A percentile compares a stretch with the other conserved stretches of the same genome.
Evolutionary conservation across 345 rosid species (phyloP).

Genomic region (Stellera chamaejasme): DNA sequence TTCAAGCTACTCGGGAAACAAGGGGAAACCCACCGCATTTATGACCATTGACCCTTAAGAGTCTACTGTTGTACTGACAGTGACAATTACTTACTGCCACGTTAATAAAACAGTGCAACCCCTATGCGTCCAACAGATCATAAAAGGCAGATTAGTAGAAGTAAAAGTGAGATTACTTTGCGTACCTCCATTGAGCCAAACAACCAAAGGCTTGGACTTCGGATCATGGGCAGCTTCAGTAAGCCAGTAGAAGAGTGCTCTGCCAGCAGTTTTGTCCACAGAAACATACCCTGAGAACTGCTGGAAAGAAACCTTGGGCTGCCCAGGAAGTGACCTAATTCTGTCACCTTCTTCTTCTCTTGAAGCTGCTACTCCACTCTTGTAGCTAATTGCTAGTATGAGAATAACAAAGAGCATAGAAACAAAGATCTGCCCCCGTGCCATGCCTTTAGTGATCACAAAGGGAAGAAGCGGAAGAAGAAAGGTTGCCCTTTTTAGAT

Average conservation of each 20-base stretch:
- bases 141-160: not conserved
- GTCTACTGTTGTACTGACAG: not conserved
- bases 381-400: not conserved
- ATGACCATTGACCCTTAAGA: conserved; percentile 3
- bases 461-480: conserved; percentile 5
- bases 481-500: conserved; percentile 12
- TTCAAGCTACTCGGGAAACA: not conserved
- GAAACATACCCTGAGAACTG: conserved; percentile 94
- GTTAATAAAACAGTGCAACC: conserved; percentile 29
- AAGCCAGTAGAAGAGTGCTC: conserved; percentile 96
- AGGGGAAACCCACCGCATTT: conserved; percentile 6
- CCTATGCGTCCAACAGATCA: no score
- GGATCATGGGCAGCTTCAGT: conserved; percentile 58
- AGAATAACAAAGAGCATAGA: conserved; percentile 19
- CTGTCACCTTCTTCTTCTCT: conserved; percentile 40
- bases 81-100: not conserved
- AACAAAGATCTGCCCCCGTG: conserved; percentile 20
- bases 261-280: conserved; percentile 51
- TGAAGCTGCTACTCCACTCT: conserved; percentile 8
- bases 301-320: conserved; percentile 73
- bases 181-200: conserved; percentile 97
- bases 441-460: conserved; percentile 18
- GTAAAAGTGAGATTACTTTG: not conserved
- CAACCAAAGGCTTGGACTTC: conserved; percentile 61
- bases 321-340: conserved; percentile 83